phyloP scores from a whole-genome alignment of 1,139 yeast species.

The Suhomyces terraborum region DNA sequence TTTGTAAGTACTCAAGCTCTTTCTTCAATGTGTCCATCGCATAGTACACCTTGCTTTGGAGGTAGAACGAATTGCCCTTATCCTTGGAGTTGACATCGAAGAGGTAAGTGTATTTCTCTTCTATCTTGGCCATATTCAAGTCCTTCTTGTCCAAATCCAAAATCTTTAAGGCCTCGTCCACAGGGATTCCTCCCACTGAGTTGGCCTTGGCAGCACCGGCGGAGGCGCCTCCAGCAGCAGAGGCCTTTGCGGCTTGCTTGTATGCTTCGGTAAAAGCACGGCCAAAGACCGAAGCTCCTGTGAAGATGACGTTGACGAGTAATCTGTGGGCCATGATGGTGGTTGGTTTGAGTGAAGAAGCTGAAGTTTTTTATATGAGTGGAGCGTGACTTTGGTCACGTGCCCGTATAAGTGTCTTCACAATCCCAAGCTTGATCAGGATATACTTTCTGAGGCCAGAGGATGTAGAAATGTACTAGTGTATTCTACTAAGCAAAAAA shows the following conservation, averaged over 20 bases:
- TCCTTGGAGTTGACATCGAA: constrained; percentile 90
- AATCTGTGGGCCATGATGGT: constrained; percentile 80
- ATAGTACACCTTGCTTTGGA: constrained; percentile 89
- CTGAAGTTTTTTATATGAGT: constrained; percentile 7
- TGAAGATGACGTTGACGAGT: constrained; percentile 81
- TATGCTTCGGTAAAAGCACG: constrained; percentile 96
- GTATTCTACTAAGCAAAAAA: too few relatives aligned
- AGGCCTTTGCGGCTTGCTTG: constrained; percentile 90
- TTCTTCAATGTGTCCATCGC: constrained; percentile 52
- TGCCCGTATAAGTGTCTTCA: too few relatives aligned
- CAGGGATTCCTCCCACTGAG: constrained; percentile 72
- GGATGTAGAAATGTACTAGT: too few relatives aligned
- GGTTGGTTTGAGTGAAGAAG: constrained; percentile 1
- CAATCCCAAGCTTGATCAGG: too few relatives aligned
- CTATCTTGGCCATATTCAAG: constrained; percentile 59
- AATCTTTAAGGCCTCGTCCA: constrained; percentile 91
- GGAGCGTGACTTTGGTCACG: too few relatives aligned
- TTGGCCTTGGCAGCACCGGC: constrained; percentile 48
- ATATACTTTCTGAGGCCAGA: too few relatives aligned
- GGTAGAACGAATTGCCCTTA: constrained; percentile 89
- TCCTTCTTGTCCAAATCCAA: constrained; percentile 70
- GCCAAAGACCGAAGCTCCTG: constrained; percentile 96
- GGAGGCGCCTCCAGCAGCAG: constrained; percentile 65
- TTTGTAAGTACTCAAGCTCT: constrained; percentile 48
- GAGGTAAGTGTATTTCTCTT: constrained; percentile 76